These are phyloP conservation scores for Chalara sp. DNA, from an alignment of 2,329 filamentous ascomycete species.

Conservation along the genomic window DNA sequence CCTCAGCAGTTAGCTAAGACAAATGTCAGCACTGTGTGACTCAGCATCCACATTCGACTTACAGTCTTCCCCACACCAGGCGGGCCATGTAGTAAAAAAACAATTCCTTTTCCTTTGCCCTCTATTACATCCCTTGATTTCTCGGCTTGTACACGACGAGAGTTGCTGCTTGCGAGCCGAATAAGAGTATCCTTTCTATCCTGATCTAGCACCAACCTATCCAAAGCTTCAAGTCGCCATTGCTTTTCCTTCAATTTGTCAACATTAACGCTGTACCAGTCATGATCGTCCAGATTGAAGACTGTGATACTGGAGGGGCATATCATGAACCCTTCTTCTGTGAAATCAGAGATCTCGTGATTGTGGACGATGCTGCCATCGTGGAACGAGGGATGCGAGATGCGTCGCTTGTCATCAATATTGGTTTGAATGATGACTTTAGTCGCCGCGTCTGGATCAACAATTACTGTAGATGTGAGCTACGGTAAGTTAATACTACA, in stretches of 20 bases:
- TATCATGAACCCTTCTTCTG: background rate
- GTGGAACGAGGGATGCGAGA: background rate
- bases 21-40: background rate
- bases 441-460: conserved; percentile 1
- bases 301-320: background rate
- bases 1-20: conserved; percentile 1
- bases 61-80: conserved; percentile 10
- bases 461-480: background rate
- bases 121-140: conserved; percentile 18
- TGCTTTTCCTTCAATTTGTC: background rate
- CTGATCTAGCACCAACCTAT: background rate
- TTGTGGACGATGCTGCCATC: no score
- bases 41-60: background rate
- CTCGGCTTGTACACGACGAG: background rate
- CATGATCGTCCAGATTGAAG: conserved; percentile 1
- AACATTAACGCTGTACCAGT: conserved; percentile 1
- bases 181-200: background rate
- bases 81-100: conserved; percentile 11
- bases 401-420: background rate
- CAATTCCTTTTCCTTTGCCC: conserved; percentile 13
- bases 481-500: background rate
- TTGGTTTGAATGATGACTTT: conserved; percentile 1
- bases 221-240: background rate
- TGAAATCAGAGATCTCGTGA: background rate
- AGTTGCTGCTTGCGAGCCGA: background rate